These are phyloP conservation scores for Aureobasidium vineae DNA, from an alignment of 2,329 filamentous ascomycete species.

Conservation along the genomic window DNA sequence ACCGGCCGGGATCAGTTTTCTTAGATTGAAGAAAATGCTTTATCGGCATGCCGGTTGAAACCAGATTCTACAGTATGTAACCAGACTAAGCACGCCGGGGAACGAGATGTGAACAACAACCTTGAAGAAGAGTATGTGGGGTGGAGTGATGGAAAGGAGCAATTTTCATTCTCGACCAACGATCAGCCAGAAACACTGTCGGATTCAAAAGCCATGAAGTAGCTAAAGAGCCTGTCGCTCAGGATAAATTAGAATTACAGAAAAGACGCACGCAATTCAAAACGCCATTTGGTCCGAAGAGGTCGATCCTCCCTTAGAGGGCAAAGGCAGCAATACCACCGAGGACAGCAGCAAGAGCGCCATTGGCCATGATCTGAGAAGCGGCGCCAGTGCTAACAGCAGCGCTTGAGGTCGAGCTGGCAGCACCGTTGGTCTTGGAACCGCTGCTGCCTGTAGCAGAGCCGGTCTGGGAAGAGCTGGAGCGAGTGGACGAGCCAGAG, in stretches of 20 bases:
- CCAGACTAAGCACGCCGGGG: no score
- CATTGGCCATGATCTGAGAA: background rate
- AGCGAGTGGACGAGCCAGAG: slow-evolving; percentile 24
- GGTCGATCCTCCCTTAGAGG: background rate
- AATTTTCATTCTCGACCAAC: background rate
- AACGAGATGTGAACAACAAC: no score
- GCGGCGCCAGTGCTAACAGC: slow-evolving; percentile 23
- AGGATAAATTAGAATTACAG: slow-evolving; percentile 1
- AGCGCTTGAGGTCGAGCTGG: slow-evolving; percentile 18
- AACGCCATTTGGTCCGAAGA: background rate
- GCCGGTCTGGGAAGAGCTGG: background rate
- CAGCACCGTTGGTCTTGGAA: slow-evolving; percentile 21
- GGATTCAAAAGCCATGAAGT: background rate
- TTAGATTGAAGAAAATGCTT: no score
- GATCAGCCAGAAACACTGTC: background rate
- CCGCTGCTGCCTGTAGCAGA: slow-evolving; percentile 15
- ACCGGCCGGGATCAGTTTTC: no score
- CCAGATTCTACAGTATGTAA: no score
- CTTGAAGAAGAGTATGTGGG: no score
- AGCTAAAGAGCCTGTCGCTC: background rate
- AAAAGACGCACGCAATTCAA: background rate
- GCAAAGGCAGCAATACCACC: slow-evolving; percentile 2
- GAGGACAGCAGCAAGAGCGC: background rate
- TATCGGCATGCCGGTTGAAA: no score
- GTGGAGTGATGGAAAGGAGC: background rate